These are phyloP conservation scores for Mortierella hygrophila DNA, from an alignment of 192 early-diverging fungal species.

Conservation along the genomic window DNA sequence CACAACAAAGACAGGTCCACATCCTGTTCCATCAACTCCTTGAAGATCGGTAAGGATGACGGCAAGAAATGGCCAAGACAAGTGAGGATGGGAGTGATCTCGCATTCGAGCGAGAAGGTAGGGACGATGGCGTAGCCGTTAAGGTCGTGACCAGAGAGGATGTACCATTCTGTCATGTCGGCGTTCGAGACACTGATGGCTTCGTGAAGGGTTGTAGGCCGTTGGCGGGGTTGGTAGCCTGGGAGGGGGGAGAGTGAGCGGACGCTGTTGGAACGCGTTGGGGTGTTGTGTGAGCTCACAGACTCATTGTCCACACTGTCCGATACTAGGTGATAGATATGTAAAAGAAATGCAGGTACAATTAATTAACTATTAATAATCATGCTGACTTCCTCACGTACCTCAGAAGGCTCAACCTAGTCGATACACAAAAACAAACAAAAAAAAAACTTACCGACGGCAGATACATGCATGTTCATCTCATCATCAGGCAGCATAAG, in stretches of 20 bases:
- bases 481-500: slow-evolving; percentile 53
- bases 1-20: slow-evolving; percentile 32
- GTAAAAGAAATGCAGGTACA: neutral
- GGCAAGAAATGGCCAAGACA: slow-evolving; percentile 47
- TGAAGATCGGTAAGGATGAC: slow-evolving; percentile 20
- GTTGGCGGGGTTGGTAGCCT: neutral
- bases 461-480: slow-evolving; percentile 36
- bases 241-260: slow-evolving; percentile 38
- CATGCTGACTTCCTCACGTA: slow-evolving; percentile 9
- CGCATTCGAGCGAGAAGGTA: slow-evolving; percentile 43
- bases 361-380: neutral
- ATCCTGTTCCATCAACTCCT: slow-evolving; percentile 47
- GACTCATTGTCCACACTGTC: slow-evolving; percentile 46
- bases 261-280: slow-evolving; percentile 39
- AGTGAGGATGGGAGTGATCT: slow-evolving; percentile 50
- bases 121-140: slow-evolving; percentile 50
- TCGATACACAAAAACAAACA: neutral
- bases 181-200: slow-evolving; percentile 45
- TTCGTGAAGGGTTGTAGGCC: slow-evolving; percentile 35
- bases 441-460: slow-evolving; percentile 26
- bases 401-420: neutral
- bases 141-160: slow-evolving; percentile 50
- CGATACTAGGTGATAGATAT: slow-evolving; percentile 18
- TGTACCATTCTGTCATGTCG: slow-evolving; percentile 52
- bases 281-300: slow-evolving; percentile 21